A percentile compares a stretch with the other conserved stretches of the same genome.
phyloP scores from a whole-genome alignment of 106 monocot genomes.

The Agapanthus africanus region DNA sequence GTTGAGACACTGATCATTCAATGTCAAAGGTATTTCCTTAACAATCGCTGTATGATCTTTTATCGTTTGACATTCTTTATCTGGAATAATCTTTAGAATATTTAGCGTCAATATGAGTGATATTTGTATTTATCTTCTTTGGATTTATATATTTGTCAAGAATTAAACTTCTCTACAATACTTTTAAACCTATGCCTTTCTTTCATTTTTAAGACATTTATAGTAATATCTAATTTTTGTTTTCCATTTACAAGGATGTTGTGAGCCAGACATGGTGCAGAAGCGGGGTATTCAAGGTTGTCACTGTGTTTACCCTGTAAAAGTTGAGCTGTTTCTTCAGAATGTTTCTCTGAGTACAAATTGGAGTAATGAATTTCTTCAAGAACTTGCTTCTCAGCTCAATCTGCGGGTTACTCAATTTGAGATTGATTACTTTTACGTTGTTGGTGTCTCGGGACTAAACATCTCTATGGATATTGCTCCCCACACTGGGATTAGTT shows the following conservation, averaged over 20 bases:
- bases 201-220: neutral
- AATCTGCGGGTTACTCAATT: constrained; percentile 59
- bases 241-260: constrained; percentile 52
- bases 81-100: neutral
- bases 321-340: constrained; percentile 64
- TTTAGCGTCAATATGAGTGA: neutral
- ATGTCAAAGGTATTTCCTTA: neutral
- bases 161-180: neutral
- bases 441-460: constrained; percentile 81
- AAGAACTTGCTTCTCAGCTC: constrained; percentile 77
- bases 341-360: constrained; percentile 83
- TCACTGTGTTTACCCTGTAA: constrained; percentile 86
- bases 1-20: neutral
- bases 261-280: constrained; percentile 71
- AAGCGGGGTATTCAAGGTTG: constrained; percentile 57
- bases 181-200: neutral
- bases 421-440: constrained; percentile 91
- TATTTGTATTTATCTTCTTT: neutral
- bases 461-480: constrained; percentile 90
- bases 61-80: too few relatives aligned
- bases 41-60: neutral
- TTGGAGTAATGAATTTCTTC: constrained; percentile 84
- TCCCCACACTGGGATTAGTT: constrained; percentile 75
- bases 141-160: neutral
- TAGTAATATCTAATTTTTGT: neutral